Evolutionary conservation across 208 protist species (phyloP), one percentile per base, ranked within the genome.

Genomic region (Trypanosoma mega): DNA sequence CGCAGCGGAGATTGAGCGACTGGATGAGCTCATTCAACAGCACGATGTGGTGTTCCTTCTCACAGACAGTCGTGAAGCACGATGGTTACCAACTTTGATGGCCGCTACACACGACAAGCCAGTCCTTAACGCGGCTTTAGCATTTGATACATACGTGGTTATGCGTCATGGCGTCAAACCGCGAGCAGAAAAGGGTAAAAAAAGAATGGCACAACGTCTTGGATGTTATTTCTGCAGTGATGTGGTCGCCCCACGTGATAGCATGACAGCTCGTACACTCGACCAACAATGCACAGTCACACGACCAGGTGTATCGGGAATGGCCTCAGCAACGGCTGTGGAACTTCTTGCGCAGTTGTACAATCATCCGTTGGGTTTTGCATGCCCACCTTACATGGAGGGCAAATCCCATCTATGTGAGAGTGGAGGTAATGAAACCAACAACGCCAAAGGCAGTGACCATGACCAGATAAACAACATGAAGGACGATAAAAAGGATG

Each of bases 191-290:
- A 26, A 27, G 5, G 21, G 49, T 20, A 33, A 47, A 27, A 44
- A 56, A 7, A 58, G 12, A n/a, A 24, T 33, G 7, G 33, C 23
- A 5, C 47, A 34, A 2, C 39, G 51, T 4, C 57, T 99, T 3
- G 97, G 98, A 26, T 99, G 98, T 70, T 99, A 99, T 69, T 99
- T 99, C 63, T 99, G 98, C 81, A 98, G 96, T 63, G 97, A 99
- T 62, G 82, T 98, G 3, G 79, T 97, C 14, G 95, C 96, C 18
- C 97, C 97, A 20, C 51, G 73, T 12, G 78, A 94, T 77, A 94
- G 85, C 23, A 80, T 97, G 16, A 86, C 80, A 14, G 92, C 96
- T 50, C 82, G 98, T 41, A 98, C 97, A 20, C 80, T 99, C 0
- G 98, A 99, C 78, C 96, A 99, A 80, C 98, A 99, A 73, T 99